A percentile compares a stretch with the other conserved stretches of the same genome.
phyloP scores from a whole-genome alignment of 495 filamentous ascomycete genomes.

The Podospora pseudopauciseta region DNA sequence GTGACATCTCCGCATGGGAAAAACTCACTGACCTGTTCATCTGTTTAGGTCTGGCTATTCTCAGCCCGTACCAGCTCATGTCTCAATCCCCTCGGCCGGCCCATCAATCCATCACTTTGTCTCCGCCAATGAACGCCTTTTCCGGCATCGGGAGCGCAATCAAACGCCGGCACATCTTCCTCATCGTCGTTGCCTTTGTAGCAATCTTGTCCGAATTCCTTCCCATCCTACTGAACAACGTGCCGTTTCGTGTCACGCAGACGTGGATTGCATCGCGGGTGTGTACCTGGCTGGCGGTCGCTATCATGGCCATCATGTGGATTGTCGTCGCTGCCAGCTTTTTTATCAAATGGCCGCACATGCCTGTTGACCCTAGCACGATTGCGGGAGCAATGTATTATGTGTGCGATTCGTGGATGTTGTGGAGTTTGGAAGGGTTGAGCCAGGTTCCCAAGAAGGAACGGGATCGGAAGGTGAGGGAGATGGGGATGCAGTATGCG shows the following conservation, averaged over 20 bases:
- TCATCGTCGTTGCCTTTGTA: slow-evolving; percentile 28
- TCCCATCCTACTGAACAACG: slow-evolving; percentile 35
- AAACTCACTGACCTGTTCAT: neutral
- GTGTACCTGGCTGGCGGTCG: slow-evolving; percentile 34
- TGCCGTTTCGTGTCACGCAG: slow-evolving; percentile 34
- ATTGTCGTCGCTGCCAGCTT: slow-evolving; percentile 30
- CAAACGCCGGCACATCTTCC: slow-evolving; percentile 28
- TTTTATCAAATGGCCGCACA: slow-evolving; percentile 25
- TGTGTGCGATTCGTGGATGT: slow-evolving; percentile 27
- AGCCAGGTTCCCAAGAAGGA: slow-evolving; percentile 19
- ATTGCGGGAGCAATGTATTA: slow-evolving; percentile 29
- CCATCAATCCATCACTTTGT: slow-evolving; percentile 28
- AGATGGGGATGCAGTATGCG: slow-evolving; percentile 16
- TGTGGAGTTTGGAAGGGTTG: slow-evolving; percentile 22
- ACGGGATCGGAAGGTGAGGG: slow-evolving; percentile 17
- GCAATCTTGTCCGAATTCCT: slow-evolving; percentile 36
- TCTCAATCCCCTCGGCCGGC: slow-evolving; percentile 22
- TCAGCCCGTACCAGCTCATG: slow-evolving; percentile 33
- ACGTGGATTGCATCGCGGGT: slow-evolving; percentile 31
- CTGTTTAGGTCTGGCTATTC: slow-evolving; percentile 14
- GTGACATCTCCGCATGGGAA: neutral
- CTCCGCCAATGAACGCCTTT: slow-evolving; percentile 30
- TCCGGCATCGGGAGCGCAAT: slow-evolving; percentile 32
- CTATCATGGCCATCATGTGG: slow-evolving; percentile 36
- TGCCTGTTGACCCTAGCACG: slow-evolving; percentile 29